These are phyloP conservation scores for Euptelea pleiosperma DNA, from an alignment of 164 flowering plant genomes.

Conservation along the genomic window DNA sequence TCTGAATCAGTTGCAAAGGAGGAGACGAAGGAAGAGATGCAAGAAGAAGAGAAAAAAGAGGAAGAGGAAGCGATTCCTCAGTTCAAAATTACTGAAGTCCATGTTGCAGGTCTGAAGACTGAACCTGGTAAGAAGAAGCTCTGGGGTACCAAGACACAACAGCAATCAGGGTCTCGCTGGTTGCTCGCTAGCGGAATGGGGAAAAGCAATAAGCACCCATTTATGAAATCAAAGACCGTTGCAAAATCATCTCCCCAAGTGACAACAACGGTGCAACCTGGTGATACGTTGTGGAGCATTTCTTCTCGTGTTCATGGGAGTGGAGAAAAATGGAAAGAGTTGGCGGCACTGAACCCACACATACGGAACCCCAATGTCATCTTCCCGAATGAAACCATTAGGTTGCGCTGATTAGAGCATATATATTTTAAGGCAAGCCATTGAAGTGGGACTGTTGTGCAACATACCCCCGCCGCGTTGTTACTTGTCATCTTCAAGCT, in stretches of 20 bases:
- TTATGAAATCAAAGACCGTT: constrained; percentile 52
- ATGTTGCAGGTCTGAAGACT: constrained; percentile 62
- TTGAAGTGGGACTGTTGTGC: too few species aligned
- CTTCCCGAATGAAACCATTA: constrained; percentile 53
- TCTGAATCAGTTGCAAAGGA: constrained; percentile 20
- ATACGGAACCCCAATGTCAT: constrained; percentile 70
- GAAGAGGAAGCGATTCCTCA: constrained; percentile 52
- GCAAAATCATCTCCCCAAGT: constrained; percentile 29
- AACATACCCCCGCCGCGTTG: too few species aligned
- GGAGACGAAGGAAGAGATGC: constrained; percentile 22
- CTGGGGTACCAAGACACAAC: constrained; percentile 53
- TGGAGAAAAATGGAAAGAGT: constrained; percentile 64
- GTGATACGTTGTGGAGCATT: constrained; percentile 82
- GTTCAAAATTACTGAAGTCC: constrained; percentile 55
- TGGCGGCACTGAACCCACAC: constrained; percentile 59
- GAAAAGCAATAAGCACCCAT: constrained; percentile 51
- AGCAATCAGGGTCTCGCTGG: constrained; percentile 94
- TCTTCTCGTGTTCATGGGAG: constrained; percentile 68
- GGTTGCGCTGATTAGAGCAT: constrained; percentile 34
- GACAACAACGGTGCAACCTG: constrained; percentile 37
- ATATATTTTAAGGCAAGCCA: background rate
- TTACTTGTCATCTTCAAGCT: too few species aligned
- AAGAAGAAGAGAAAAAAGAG: constrained; percentile 30
- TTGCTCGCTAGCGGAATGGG: constrained; percentile 85
- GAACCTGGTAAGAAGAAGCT: constrained; percentile 36